Percentiles rank a stretch among this genome's conserved stretches.
Evolutionary conservation across 2,329 filamentous ascomycete species (phyloP).

Genomic region (Xylaria sp.): DNA sequence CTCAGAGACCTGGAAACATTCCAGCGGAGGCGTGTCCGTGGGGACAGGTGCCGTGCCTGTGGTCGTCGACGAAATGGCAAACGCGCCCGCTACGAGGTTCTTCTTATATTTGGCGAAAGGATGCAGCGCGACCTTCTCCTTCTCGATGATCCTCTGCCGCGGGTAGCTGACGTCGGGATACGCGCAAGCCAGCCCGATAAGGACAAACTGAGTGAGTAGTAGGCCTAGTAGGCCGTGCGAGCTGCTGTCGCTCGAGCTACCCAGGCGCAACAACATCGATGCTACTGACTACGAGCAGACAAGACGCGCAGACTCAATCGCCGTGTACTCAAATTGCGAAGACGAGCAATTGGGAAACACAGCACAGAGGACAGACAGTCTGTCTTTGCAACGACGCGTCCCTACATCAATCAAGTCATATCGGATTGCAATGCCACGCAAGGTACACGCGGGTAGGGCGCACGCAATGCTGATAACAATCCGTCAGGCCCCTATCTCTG

Average conservation of each 20-base stretch:
- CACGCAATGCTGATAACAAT: slow-evolving; percentile 21
- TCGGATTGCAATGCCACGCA: neutral
- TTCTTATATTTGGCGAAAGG: slow-evolving; percentile 31
- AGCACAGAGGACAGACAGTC: neutral
- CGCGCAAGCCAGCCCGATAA: slow-evolving; percentile 23
- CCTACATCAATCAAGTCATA: neutral
- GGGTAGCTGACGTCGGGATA: slow-evolving; percentile 20
- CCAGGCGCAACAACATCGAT: slow-evolving; percentile 8
- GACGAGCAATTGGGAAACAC: neutral
- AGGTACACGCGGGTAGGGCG: neutral
- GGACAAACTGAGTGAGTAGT: slow-evolving; percentile 8
- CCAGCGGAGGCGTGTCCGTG: slow-evolving; percentile 43
- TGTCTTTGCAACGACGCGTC: neutral
- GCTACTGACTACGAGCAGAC: neutral
- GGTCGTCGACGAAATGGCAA: slow-evolving; percentile 8
- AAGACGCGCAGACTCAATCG: neutral
- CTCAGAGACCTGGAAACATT: slow-evolving; percentile 71
- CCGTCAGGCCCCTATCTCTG: neutral
- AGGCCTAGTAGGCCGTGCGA: slow-evolving; percentile 9
- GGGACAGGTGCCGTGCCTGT: slow-evolving; percentile 12
- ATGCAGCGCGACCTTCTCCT: slow-evolving; percentile 16
- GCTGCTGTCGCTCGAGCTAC: slow-evolving; percentile 2
- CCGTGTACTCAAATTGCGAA: slow-evolving; percentile 1
- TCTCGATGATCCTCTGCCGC: slow-evolving; percentile 7
- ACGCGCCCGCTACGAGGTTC: slow-evolving; percentile 13